Conservation (phyloP, 208 protist genomes). For the Crithidia bombi region DNA sequence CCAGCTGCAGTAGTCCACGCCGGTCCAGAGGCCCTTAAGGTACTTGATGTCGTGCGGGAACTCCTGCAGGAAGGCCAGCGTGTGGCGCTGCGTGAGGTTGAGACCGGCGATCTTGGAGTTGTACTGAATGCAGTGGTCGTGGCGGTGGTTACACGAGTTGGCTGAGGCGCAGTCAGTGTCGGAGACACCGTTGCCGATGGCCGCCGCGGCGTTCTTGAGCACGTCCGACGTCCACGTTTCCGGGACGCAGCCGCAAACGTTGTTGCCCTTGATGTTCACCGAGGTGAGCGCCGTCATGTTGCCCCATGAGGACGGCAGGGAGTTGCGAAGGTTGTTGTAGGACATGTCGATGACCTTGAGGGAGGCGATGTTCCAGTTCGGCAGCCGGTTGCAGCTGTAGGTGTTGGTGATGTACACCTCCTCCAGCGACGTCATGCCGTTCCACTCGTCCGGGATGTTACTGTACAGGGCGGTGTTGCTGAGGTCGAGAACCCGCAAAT, state of each 20-base stretch:
- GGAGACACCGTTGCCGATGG: slow-evolving; percentile 2
- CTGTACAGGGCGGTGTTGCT: slow-evolving; percentile 9
- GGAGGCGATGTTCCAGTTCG: slow-evolving; percentile 12
- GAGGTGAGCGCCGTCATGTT: slow-evolving; percentile 9
- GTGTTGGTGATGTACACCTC: slow-evolving; percentile 5
- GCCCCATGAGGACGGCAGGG: slow-evolving; percentile 15
- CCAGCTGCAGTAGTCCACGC: slow-evolving; percentile 27
- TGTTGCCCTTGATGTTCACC: slow-evolving; percentile 19
- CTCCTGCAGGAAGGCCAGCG: background rate
- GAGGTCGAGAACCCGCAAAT: slow-evolving; percentile 1
- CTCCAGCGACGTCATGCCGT: slow-evolving; percentile 7
- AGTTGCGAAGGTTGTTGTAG: slow-evolving; percentile 21
- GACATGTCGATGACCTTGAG: slow-evolving; percentile 21
- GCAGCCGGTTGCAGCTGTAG: slow-evolving; percentile 10
- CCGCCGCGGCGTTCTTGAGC: slow-evolving; percentile 15
- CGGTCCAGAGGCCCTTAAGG: background rate
- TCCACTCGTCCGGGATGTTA: slow-evolving; percentile 8
- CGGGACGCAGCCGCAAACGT: slow-evolving; percentile 9
- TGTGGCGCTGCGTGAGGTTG: background rate
- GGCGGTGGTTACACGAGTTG: background rate
- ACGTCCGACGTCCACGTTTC: slow-evolving; percentile 9
- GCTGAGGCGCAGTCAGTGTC: background rate
- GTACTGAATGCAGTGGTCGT: slow-evolving; percentile 2
- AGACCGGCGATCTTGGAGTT: background rate
- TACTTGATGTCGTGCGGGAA: background rate